Conservation (phyloP, 140 eudicot genomes). For the Senecio squalidus region DNA sequence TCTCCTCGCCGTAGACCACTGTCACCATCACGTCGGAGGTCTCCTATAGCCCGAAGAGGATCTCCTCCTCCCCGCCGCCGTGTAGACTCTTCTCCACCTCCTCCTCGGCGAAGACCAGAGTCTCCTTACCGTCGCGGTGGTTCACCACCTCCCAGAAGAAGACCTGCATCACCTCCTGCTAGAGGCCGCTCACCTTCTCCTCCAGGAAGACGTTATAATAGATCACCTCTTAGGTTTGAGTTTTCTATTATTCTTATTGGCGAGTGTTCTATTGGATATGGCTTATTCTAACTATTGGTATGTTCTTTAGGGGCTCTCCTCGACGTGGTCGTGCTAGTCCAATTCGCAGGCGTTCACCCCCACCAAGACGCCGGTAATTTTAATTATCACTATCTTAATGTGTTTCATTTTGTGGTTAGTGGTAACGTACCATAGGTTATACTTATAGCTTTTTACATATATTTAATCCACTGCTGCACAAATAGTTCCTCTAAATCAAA, state of each 20-base stretch:
- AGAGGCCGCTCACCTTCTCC: constrained; percentile 95
- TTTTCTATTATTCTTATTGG: not conserved
- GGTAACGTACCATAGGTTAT: too few species aligned
- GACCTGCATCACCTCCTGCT: constrained; percentile 81
- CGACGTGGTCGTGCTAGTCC: constrained; percentile 81
- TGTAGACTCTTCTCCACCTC: constrained; percentile 48
- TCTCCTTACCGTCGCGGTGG: constrained; percentile 68
- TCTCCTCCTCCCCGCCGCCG: constrained; percentile 85
- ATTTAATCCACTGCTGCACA: not conserved
- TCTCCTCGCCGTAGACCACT: constrained; percentile 77
- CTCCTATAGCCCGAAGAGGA: constrained; percentile 71
- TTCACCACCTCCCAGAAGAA: constrained; percentile 80
- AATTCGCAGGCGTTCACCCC: constrained; percentile 84
- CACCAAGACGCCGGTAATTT: constrained; percentile 81
- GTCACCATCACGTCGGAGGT: constrained; percentile 71
- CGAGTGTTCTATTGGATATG: not conserved
- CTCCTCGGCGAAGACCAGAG: constrained; percentile 59
- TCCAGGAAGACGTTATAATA: constrained; percentile 61
- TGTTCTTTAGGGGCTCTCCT: constrained; percentile 56
- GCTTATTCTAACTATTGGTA: constrained; percentile 3
- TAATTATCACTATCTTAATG: not conserved
- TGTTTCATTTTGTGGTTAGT: not conserved
- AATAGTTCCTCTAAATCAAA: too few species aligned
- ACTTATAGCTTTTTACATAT: not conserved
- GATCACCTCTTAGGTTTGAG: constrained; percentile 66